A percentile compares a stretch with the other conserved stretches of the same genome.
phyloP scores from a whole-genome alignment of 2,329 filamentous ascomycete genomes.

The Fusarium verrucosum region DNA sequence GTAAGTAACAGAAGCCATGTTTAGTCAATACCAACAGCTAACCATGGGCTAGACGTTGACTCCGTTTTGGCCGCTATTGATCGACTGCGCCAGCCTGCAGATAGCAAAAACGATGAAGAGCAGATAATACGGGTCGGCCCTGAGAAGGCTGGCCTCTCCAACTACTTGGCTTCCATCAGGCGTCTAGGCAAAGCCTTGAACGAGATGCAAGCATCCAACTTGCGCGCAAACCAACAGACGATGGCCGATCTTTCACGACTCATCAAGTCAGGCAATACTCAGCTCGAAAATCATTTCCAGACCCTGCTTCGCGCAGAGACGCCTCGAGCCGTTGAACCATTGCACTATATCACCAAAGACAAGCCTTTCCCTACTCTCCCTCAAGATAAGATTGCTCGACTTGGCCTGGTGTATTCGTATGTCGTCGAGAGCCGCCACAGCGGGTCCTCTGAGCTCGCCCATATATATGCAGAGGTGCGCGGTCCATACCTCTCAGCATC shows the following conservation, averaged over 20 bases:
- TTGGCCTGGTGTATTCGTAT: constrained; percentile 82
- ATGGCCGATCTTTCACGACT: constrained; percentile 81
- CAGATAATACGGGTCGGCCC: constrained; percentile 89
- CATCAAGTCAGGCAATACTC: constrained; percentile 79
- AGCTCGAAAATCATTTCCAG: constrained; percentile 86
- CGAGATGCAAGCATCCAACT: constrained; percentile 88
- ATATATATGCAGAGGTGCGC: constrained; percentile 87
- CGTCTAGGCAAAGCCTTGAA: constrained; percentile 84
- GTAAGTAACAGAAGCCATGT: constrained; percentile 51
- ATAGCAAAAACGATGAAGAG: constrained; percentile 92
- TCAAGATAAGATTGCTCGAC: constrained; percentile 76
- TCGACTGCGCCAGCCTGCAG: constrained; percentile 85
- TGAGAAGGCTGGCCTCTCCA: constrained; percentile 79
- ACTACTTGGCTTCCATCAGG: constrained; percentile 90
- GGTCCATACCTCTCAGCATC: constrained; percentile 86
- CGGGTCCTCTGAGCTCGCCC: constrained; percentile 67
- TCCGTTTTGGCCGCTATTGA: constrained; percentile 87
- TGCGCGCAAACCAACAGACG: constrained; percentile 90
- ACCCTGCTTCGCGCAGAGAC: constrained; percentile 79
- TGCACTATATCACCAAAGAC: constrained; percentile 93
- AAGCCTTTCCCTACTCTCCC: constrained; percentile 82
- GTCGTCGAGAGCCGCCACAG: constrained; percentile 69
- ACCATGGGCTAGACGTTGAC: constrained; percentile 74
- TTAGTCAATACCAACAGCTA: constrained; percentile 14
- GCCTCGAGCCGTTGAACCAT: constrained; percentile 81